Percentiles rank a stretch among this genome's conserved stretches.
These are phyloP conservation scores for Dactylonectria macrodidyma DNA, from an alignment of 2,329 filamentous ascomycete genomes.

Conservation along the genomic window DNA sequence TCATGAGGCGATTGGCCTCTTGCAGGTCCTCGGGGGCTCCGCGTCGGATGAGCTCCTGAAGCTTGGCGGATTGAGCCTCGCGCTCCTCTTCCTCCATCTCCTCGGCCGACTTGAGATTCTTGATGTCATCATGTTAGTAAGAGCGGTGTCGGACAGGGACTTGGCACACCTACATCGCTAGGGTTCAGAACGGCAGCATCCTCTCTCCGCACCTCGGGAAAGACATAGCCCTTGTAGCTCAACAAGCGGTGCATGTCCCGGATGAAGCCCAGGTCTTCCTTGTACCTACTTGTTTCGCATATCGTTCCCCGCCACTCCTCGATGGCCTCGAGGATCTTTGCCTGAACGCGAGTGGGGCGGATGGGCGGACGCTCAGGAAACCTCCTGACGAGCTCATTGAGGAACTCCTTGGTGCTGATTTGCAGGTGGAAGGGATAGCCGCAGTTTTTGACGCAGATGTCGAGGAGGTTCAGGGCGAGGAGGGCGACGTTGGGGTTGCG, in stretches of 20 bases:
- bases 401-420: constrained; percentile 98
- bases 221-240: constrained; percentile 97
- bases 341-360: constrained; percentile 88
- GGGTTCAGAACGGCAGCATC: constrained; percentile 97
- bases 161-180: constrained; percentile 82
- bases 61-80: constrained; percentile 96
- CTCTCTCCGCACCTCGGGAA: constrained; percentile 91
- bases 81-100: constrained; percentile 99
- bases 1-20: constrained; percentile 98
- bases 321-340: constrained; percentile 93
- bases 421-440: constrained; percentile 99
- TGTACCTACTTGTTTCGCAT: constrained; percentile 97
- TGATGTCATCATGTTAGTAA: constrained; percentile 34
- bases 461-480: constrained; percentile 90
- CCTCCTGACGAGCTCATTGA: constrained; percentile 96
- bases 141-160: constrained; percentile 51
- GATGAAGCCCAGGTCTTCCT: constrained; percentile 96
- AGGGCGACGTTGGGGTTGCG: constrained; percentile 96
- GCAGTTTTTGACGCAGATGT: constrained; percentile 99
- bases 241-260: constrained; percentile 96
- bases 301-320: constrained; percentile 99
- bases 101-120: constrained; percentile 96
- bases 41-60: constrained; percentile 95
- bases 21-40: constrained; percentile 94
- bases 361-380: constrained; percentile 95